Evolutionary conservation across 768 basidiomycete species (phyloP).

Genomic region (Hortiboletus flavorubellus): DNA sequence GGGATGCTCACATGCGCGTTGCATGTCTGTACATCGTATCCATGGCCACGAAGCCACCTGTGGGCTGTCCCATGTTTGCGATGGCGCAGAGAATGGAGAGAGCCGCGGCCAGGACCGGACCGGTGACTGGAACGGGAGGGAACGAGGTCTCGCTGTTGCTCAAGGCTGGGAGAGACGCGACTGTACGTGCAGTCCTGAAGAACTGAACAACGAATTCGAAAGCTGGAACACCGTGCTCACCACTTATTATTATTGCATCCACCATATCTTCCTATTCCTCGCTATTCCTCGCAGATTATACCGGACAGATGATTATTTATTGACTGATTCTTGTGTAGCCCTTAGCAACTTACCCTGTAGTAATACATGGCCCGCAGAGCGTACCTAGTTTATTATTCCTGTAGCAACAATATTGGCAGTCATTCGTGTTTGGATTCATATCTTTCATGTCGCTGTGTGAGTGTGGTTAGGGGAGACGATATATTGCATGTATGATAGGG

Average conservation of each 20-base stretch:
- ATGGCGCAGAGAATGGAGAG: slow-evolving; percentile 50
- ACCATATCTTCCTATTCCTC: not conserved
- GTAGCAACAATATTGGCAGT: slow-evolving; percentile 14
- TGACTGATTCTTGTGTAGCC: slow-evolving; percentile 26
- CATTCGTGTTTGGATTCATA: not conserved
- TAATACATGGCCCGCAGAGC: slow-evolving; percentile 4
- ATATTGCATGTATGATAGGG: too few relatives aligned
- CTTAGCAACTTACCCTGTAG: slow-evolving; percentile 18
- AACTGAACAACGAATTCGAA: slow-evolving; percentile 8
- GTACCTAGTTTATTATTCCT: slow-evolving; percentile 14
- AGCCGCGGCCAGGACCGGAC: slow-evolving; percentile 43
- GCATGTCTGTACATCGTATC: slow-evolving; percentile 85
- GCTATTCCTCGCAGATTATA: not conserved
- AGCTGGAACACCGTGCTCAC: slow-evolving; percentile 3
- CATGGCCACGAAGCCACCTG: slow-evolving; percentile 57
- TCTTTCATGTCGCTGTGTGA: too few relatives aligned
- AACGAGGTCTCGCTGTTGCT: slow-evolving; percentile 78
- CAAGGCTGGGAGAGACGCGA: slow-evolving; percentile 89
- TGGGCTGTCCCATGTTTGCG: slow-evolving; percentile 50
- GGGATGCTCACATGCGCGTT: slow-evolving; percentile 87
- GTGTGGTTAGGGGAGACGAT: too few relatives aligned
- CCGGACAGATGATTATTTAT: slow-evolving; percentile 28
- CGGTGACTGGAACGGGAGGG: slow-evolving; percentile 84
- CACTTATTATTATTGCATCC: slow-evolving; percentile 13
- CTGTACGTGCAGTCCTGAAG: slow-evolving; percentile 56